Evolutionary conservation across 768 basidiomycete species (phyloP), one percentile per base, ranked within the genome.

Genomic region (Auriscalpium orientale): DNA sequence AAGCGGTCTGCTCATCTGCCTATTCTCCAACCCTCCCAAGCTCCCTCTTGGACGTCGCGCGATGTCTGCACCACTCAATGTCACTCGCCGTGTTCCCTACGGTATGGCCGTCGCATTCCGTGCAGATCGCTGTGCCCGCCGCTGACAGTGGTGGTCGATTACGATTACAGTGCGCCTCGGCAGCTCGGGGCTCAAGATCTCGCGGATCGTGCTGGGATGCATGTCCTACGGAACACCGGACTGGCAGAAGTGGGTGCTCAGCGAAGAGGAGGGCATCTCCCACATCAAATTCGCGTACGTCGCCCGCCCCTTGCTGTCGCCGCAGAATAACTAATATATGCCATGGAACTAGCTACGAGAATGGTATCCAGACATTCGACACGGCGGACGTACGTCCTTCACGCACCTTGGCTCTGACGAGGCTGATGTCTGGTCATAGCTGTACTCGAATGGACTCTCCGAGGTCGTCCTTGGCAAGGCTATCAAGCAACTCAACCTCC

Each of bases 401-500:
- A 4, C 13, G 9, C 16, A 33, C 9, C 2, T 12, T 20, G 34
- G 10, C n/a, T 7, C 20, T 40, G 46, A 57, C 46, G 8, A 6
- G 11, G 20, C 13, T 20, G 36, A 20, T 45, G 37, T 9, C 18
- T 22, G 13, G 4, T 43, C 55, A 10, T 36, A 61, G 57, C 38
- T 61, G 8, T 72, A 71, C 59, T 63, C 62, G 9, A 62, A 65
- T 34, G 69, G 70, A 15, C 53, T 61, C 11, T 68, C 66, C 2
- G 74, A 75, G 56, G 47, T 58, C 37, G 66, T 74, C 60, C 60
- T 73, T 45, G 74, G 73, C 10, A 68, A 73, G 47, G 72, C 71
- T 2, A 64, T 76, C 52, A 71, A 71, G 56, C 53, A 69, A 53
- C 61, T 67, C 53, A 49, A 69, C 22, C 62, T 71, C 46, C 74